A percentile compares a stretch with the other conserved stretches of the same genome.
phyloP scores from a whole-genome alignment of 1,284 basidiomycete genomes.

The Takashimella tepidaria region DNA sequence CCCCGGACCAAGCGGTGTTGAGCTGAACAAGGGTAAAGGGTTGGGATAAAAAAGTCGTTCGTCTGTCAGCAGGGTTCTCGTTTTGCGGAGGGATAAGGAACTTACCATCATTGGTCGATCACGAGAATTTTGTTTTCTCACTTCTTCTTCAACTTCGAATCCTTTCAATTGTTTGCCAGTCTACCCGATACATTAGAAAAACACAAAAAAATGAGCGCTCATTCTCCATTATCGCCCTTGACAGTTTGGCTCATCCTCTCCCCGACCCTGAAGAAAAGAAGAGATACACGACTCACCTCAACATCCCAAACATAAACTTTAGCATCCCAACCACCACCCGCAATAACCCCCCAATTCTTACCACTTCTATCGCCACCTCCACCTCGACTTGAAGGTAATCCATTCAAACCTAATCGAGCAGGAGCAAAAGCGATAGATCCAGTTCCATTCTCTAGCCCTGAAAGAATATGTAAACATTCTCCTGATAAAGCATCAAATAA shows the following conservation, averaged over 20 bases:
- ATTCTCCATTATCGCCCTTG: too few relatives aligned
- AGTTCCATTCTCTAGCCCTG: constrained; percentile 35
- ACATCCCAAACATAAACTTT: constrained; percentile 38
- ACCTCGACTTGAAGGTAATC: constrained; percentile 11
- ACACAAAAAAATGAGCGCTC: too few relatives aligned
- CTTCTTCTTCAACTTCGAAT: constrained; percentile 33
- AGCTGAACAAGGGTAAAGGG: not conserved
- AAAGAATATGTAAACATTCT: constrained; percentile 29
- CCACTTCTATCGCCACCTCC: too few relatives aligned
- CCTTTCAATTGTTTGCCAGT: constrained; percentile 25
- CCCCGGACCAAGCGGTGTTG: constrained; percentile 4
- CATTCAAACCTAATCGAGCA: constrained; percentile 3
- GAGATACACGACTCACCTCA: constrained; percentile 20
- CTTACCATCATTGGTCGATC: constrained; percentile 39
- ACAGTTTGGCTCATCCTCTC: too few relatives aligned
- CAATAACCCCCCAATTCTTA: constrained; percentile 32
- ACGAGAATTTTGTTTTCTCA: constrained; percentile 18
- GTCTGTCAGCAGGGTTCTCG: not conserved
- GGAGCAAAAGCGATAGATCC: constrained; percentile 39
- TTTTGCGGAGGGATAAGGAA: not conserved
- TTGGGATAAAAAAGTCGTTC: too few relatives aligned
- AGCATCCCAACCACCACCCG: constrained; percentile 41
- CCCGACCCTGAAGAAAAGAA: not conserved
- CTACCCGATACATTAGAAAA: constrained; percentile 10
- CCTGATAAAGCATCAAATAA: constrained; percentile 35